These are phyloP conservation scores for Oenanthe javanica DNA, from an alignment of 140 eudicot genomes.

Conservation along the genomic window DNA sequence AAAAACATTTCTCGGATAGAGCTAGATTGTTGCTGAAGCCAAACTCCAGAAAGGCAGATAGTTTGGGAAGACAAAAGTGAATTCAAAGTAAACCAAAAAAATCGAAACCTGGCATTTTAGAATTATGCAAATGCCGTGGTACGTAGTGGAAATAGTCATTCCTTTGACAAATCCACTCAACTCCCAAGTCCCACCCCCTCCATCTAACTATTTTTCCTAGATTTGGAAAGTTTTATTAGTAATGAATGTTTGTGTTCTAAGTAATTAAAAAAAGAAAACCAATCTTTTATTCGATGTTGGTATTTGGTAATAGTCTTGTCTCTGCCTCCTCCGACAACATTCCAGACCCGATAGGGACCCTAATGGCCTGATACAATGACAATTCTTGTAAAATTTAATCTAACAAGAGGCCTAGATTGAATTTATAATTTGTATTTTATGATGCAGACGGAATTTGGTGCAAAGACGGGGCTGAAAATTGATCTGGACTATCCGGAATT, in stretches of 20 bases:
- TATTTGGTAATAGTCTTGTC: no score
- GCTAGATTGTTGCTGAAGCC: background rate
- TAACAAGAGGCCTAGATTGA: background rate
- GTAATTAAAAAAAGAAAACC: no score
- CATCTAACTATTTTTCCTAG: background rate
- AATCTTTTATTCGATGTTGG: no score
- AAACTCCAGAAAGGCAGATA: background rate
- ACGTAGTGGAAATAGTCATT: background rate
- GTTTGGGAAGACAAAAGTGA: constrained; percentile 1
- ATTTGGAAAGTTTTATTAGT: no score
- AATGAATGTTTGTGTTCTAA: background rate
- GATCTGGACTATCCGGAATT: no score
- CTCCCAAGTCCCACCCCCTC: background rate
- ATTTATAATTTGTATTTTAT: no score
- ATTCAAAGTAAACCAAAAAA: background rate
- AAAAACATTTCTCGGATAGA: background rate
- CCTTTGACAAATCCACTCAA: background rate
- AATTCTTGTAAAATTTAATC: background rate
- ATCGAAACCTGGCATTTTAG: background rate
- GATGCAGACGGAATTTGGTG: no score
- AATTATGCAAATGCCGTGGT: background rate
- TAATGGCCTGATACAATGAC: constrained; percentile 36
- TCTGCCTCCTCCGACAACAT: no score
- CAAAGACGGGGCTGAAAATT: no score
- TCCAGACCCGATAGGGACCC: constrained; percentile 75